Conservation (phyloP, 495 filamentous ascomycete genomes). For the Annulohypoxylon stygium region DNA sequence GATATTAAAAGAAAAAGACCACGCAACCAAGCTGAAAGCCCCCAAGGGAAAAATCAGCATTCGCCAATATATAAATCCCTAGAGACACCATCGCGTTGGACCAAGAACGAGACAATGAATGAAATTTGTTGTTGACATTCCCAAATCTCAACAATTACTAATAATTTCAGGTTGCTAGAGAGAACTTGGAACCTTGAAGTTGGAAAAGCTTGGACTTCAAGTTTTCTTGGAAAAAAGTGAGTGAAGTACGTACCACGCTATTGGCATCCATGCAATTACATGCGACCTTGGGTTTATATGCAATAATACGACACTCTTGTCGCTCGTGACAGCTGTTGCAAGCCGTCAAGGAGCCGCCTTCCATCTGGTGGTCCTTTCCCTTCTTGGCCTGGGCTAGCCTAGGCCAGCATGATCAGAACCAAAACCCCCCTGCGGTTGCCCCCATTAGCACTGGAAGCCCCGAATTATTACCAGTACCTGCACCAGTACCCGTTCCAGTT, state of each 20-base stretch:
- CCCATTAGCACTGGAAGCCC: slow-evolving; percentile 33
- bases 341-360: slow-evolving; percentile 18
- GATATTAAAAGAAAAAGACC: slow-evolving; percentile 44
- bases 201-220: slow-evolving; percentile 1
- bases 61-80: slow-evolving; percentile 23
- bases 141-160: slow-evolving; percentile 12
- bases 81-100: slow-evolving; percentile 11
- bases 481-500: slow-evolving; percentile 15
- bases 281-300: background rate
- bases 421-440: slow-evolving; percentile 35
- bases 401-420: slow-evolving; percentile 35
- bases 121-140: slow-evolving; percentile 8
- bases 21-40: slow-evolving; percentile 30
- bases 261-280: background rate
- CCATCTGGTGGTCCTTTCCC: slow-evolving; percentile 30
- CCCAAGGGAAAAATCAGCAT: slow-evolving; percentile 23
- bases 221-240: background rate
- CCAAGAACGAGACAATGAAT: background rate
- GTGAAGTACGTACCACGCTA: slow-evolving; percentile 22
- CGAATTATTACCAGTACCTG: slow-evolving; percentile 17
- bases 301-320: slow-evolving; percentile 33
- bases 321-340: background rate
- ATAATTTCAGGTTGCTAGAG: slow-evolving; percentile 16
- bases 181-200: background rate
- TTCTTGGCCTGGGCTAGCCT: slow-evolving; percentile 25